Percentiles rank a stretch among this genome's conserved stretches.
Evolutionary conservation across 148 eudicot genomes (phyloP).

Genomic region (Rhododendron mucronatum): DNA sequence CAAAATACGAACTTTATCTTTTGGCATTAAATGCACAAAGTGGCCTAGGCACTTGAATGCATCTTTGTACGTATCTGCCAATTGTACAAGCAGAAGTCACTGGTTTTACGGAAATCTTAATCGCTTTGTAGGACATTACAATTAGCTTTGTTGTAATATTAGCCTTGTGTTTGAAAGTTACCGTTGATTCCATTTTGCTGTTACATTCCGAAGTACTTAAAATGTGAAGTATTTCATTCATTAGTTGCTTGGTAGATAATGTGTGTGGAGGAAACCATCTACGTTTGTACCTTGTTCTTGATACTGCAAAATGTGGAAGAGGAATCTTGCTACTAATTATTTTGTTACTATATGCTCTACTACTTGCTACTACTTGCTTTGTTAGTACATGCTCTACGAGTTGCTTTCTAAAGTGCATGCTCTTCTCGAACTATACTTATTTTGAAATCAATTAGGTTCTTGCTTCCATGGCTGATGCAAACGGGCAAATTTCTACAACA

Average conservation of each 20-base stretch:
- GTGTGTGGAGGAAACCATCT: background rate
- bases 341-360: background rate
- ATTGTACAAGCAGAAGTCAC: background rate
- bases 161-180: background rate
- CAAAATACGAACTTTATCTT: background rate
- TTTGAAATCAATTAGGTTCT: constrained; percentile 52
- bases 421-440: constrained; percentile 4
- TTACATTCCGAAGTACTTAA: background rate
- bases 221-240: background rate
- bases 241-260: background rate
- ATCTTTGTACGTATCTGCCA: background rate
- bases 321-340: background rate
- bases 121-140: background rate
- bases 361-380: background rate
- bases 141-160: background rate
- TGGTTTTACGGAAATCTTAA: background rate
- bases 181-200: background rate
- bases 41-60: background rate
- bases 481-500: constrained; percentile 68
- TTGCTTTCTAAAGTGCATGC: background rate
- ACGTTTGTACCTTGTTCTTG: background rate
- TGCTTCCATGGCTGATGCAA: constrained; percentile 85
- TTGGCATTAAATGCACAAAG: background rate
- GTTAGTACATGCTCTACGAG: background rate
- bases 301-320: background rate